Conservation (phyloP, 2,329 filamentous ascomycete genomes). For the Epichloe amarillans region DNA sequence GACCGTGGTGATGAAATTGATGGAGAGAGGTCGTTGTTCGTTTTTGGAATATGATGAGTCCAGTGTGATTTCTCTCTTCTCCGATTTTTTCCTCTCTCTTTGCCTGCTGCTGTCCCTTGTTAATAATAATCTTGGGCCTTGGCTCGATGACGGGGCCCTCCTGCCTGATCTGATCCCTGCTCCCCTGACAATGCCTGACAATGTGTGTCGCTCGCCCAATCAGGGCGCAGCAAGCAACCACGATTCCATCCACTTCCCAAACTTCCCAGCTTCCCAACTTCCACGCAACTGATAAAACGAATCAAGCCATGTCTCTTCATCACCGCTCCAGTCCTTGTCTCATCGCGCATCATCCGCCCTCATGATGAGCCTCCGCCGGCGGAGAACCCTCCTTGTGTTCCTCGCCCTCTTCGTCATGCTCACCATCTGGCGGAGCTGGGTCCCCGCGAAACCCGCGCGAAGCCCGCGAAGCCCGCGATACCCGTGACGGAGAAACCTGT, state of each 20-base stretch:
- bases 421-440: slow-evolving; percentile 3
- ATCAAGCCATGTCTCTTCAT: not conserved
- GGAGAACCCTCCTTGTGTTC: slow-evolving; percentile 3
- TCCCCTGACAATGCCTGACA: too few species aligned
- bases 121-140: too few species aligned
- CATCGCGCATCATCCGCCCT: not conserved
- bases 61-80: too few species aligned
- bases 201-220: not conserved
- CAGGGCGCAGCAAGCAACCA: not conserved
- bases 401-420: slow-evolving; percentile 4
- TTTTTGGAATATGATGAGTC: too few species aligned
- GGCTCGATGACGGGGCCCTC: too few species aligned
- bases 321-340: too few species aligned
- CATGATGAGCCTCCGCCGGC: slow-evolving; percentile 6
- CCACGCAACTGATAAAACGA: not conserved
- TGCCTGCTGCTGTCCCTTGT: too few species aligned
- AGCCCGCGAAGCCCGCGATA: not conserved
- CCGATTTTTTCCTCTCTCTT: too few species aligned
- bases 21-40: too few species aligned
- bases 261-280: too few species aligned
- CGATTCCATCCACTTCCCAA: not conserved
- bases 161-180: too few species aligned
- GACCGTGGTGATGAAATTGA: too few species aligned
- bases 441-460: not conserved
- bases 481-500: not conserved